Percentiles rank a stretch among this genome's conserved stretches.
Evolutionary conservation across 257 asterid species (phyloP).

Genomic region (Jacaranda mimosifolia): DNA sequence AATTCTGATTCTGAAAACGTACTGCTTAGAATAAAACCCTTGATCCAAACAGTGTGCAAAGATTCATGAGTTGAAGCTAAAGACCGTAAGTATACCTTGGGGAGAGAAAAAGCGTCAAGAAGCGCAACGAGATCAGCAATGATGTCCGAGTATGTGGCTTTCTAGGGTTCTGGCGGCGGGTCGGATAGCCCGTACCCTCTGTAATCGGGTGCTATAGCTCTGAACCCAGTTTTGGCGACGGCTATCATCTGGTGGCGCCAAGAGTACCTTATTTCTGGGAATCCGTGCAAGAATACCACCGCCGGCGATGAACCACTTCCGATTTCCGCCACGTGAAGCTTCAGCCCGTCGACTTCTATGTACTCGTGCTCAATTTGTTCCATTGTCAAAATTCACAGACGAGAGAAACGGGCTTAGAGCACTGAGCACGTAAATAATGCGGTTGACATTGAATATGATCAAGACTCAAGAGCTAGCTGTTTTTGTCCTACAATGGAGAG

Average conservation of each 20-base stretch:
- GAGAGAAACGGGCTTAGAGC: not conserved
- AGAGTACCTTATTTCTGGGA: constrained; percentile 59
- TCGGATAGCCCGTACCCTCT: constrained; percentile 73
- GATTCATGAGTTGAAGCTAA: not conserved
- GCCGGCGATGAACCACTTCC: constrained; percentile 46
- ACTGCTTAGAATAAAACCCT: not conserved
- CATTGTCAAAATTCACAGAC: constrained; percentile 29
- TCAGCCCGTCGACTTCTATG: constrained; percentile 46
- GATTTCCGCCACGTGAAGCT: constrained; percentile 50
- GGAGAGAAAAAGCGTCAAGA: constrained; percentile 52
- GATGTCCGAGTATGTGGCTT: constrained; percentile 54
- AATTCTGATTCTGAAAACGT: too few relatives aligned
- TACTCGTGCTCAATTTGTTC: constrained; percentile 47
- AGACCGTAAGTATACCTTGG: constrained; percentile 40
- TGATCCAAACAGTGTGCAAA: not conserved
- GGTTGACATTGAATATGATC: too few relatives aligned
- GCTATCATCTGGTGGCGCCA: constrained; percentile 60
- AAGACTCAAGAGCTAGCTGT: too few relatives aligned
- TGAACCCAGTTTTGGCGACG: constrained; percentile 46
- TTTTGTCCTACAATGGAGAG: too few relatives aligned
- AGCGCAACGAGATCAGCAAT: constrained; percentile 52
- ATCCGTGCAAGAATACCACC: constrained; percentile 55
- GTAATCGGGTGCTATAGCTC: constrained; percentile 56
- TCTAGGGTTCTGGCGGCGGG: constrained; percentile 52
- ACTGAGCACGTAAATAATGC: too few relatives aligned